Evolutionary conservation across 768 basidiomycete genomes (phyloP).

Genomic region (Trametes villosa): DNA sequence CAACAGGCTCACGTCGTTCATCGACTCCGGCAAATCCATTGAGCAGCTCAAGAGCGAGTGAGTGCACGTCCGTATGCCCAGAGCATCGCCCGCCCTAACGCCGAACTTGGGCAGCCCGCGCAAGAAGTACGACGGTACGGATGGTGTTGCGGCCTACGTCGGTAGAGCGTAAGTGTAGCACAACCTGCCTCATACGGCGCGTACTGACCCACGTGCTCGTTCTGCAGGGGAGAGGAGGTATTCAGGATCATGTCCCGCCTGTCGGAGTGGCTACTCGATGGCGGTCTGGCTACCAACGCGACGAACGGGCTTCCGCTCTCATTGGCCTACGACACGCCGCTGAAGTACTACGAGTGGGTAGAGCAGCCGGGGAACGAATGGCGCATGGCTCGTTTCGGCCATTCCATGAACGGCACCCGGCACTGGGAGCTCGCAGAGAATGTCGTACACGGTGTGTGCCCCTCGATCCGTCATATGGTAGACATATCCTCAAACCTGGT

Average conservation of each 20-base stretch:
- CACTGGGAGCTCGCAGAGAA: constrained; percentile 55
- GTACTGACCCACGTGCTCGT: neutral
- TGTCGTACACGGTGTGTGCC: constrained; percentile 16
- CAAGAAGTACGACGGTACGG: neutral
- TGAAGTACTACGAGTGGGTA: constrained; percentile 67
- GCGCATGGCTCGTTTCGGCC: constrained; percentile 66
- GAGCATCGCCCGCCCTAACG: neutral
- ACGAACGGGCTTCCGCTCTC: constrained; percentile 49
- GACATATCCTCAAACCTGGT: no score
- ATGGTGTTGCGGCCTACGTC: neutral
- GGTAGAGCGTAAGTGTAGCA: constrained; percentile 41
- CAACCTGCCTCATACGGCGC: constrained; percentile 46
- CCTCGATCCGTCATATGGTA: neutral
- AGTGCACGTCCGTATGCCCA: constrained; percentile 32
- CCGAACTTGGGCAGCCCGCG: neutral
- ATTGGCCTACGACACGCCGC: constrained; percentile 57
- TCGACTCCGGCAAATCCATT: constrained; percentile 63
- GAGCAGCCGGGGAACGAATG: constrained; percentile 53
- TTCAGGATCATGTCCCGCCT: constrained; percentile 1
- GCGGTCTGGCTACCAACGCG: neutral
- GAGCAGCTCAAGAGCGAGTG: constrained; percentile 27
- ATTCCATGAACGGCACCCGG: constrained; percentile 70
- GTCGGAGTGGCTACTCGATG: constrained; percentile 10
- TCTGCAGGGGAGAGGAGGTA: neutral
- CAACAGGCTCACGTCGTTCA: constrained; percentile 66